Base-by-base conservation (phyloP, 202 grass and related monocot species). In the Brachypodium distachyon region DNA sequence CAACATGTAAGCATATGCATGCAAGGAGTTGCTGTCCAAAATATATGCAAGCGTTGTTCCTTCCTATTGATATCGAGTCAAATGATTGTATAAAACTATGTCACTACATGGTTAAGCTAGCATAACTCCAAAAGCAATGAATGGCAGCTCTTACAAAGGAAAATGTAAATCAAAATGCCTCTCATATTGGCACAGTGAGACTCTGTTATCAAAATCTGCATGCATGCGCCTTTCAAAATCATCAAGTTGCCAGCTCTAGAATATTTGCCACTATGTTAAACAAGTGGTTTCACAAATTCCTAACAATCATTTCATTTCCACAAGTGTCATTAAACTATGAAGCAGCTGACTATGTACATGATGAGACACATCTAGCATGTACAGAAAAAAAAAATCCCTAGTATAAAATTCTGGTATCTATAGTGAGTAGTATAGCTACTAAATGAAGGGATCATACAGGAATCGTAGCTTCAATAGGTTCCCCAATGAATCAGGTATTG, bases 381-480 rank as follows among this genome's bases (percentile, higher is more conserved):
- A 10, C 48, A 73, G 13, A 75, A 28, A 16, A 14, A 79, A 26
- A 80, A 54, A 2, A 82, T 19, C 43, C 12, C 18, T 60, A 76
- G n/a, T 74, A 27, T 59, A 60, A 58, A 21, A 81, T 7, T 16
- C 6, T 72, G 9, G 47, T 71, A 81, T 29, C 16, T 39, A 61
- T 50, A 28, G 31, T n/a, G 17, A 61, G 31, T 18, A 12, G 39
- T 32, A 56, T 41, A 78, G 50, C 38, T 34, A 68, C 23, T 42
- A 69, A 44, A 73, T 66, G 44, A 39, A 44, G 47, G 61, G 73
- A 71, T 75, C 91, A 80, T 92, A 98, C 95, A 94, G 83, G 82
- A 98, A 98, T 47, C 95, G 87, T 62, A 98, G 87, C 81, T 94
- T 98, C 74, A 88, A 77, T 63, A 98, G 78, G 48, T 90, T 92